Conservation (phyloP, 306 rosid species). For the Malus domestica region ASM211411v1 NC_041799.1:12782501-12783000, state of each 20-base stretch:
- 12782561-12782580: constrained; percentile 33
- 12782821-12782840: background rate
- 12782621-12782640: constrained; percentile 23
- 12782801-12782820: background rate
- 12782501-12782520: constrained; percentile 35
- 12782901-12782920: background rate
- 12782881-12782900: background rate
- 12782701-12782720: constrained; percentile 25
- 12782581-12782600: constrained; percentile 50
- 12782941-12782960: background rate
- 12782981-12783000: constrained; percentile 54
- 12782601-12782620: constrained; percentile 41
- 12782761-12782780: constrained; percentile 26
- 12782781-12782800: background rate
- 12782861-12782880: background rate
- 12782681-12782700: constrained; percentile 30
- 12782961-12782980: constrained; percentile 39
- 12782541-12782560: constrained; percentile 37
- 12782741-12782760: constrained; percentile 34
- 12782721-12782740: constrained; percentile 10
- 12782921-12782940: background rate
- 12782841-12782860: background rate
- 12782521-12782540: constrained; percentile 40
- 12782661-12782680: constrained; percentile 15
- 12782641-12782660: constrained; percentile 8